A percentile compares a stretch with the other conserved stretches of the same genome.
phyloP scores from a whole-genome alignment of 768 basidiomycete species.

The Lentinula detonsa region DNA sequence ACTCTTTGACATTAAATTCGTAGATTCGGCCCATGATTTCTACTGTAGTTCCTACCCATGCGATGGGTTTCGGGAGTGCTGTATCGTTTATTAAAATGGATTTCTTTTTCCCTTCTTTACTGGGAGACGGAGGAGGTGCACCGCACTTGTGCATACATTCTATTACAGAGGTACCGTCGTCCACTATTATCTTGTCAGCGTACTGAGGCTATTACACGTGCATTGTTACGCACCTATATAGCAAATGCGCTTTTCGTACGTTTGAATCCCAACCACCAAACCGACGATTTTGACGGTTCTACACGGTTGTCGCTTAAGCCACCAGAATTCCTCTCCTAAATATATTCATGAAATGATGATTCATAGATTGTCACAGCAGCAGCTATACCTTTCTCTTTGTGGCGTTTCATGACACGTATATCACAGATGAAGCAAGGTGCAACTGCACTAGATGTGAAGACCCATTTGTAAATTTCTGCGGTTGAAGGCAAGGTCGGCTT shows the following conservation, averaged over 20 bases:
- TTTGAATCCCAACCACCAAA: conserved; percentile 55
- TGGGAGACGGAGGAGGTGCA: conserved; percentile 17
- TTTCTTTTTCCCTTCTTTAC: conserved; percentile 9
- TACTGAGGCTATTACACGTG: neutral
- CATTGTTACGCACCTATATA: conserved; percentile 44
- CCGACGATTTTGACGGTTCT: conserved; percentile 56
- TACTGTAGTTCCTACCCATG: conserved; percentile 28
- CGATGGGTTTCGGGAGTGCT: conserved; percentile 27
- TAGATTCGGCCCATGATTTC: conserved; percentile 37
- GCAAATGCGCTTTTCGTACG: conserved; percentile 51
- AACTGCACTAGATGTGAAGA: conserved; percentile 46
- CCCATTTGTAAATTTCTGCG: conserved; percentile 33
- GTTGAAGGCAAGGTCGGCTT: neutral
- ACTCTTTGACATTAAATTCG: conserved; percentile 27
- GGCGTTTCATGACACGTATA: conserved; percentile 38
- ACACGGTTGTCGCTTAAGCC: conserved; percentile 70
- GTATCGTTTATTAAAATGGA: conserved; percentile 1
- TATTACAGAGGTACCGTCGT: conserved; percentile 71
- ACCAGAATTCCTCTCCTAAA: conserved; percentile 55
- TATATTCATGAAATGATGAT: neutral
- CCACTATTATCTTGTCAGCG: conserved; percentile 39
- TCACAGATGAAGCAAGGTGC: conserved; percentile 53
- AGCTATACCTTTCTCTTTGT: conserved; percentile 21
- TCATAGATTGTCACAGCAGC: neutral
- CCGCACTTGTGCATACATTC: conserved; percentile 50